Evolutionary conservation across 805 yeast species (phyloP).

Genomic region (Scheffersomyces spartinae): DNA sequence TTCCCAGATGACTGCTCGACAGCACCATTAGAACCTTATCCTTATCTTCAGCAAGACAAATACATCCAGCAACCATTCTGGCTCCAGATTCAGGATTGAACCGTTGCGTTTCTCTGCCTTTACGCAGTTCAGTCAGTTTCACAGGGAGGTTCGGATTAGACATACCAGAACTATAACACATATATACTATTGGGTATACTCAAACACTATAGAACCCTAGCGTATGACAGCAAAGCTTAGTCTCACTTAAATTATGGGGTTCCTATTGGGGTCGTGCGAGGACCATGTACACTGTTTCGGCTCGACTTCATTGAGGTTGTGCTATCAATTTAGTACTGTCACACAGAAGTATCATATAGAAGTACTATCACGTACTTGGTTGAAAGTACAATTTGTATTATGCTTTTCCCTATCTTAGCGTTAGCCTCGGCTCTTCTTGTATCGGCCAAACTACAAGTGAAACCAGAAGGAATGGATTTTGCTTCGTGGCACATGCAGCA

Average conservation of each 20-base stretch:
- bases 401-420: too few species aligned
- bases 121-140: conserved; percentile 11
- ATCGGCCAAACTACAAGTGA: too few species aligned
- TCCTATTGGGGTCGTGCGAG: not conserved
- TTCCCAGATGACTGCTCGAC: conserved; percentile 54
- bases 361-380: too few species aligned
- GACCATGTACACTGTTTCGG: conserved; percentile 1
- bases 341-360: conserved; percentile 4
- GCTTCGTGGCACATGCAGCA: conserved; percentile 83
- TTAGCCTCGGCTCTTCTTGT: too few species aligned
- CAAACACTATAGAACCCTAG: not conserved
- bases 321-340: not conserved
- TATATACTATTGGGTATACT: not conserved
- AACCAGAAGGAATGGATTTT: conserved; percentile 53
- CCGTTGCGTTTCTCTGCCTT: conserved; percentile 28
- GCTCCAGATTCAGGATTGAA: conserved; percentile 53
- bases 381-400: too few species aligned
- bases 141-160: conserved; percentile 2
- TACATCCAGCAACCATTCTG: conserved; percentile 87
- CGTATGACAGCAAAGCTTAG: not conserved
- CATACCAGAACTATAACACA: not conserved
- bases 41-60: conserved; percentile 49
- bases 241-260: not conserved
- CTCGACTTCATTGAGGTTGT: not conserved
- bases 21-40: conserved; percentile 66